A percentile compares a stretch with the other conserved stretches of the same genome.
These are phyloP conservation scores for Rhynchosporium agropyri DNA, from an alignment of 2,329 filamentous ascomycete species.

Conservation along the genomic window DNA sequence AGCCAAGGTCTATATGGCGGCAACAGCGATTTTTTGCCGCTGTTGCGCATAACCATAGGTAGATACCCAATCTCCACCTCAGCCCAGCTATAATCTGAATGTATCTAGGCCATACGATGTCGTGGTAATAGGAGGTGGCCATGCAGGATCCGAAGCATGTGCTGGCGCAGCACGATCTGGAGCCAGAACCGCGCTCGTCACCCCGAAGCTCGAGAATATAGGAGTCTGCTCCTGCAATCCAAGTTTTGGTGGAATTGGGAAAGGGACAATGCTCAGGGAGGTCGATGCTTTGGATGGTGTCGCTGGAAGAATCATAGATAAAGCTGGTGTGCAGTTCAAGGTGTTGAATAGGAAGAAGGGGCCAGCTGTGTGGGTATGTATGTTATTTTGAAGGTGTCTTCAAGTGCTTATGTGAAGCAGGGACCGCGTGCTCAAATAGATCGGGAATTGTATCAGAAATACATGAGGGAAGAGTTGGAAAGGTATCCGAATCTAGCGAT, in stretches of 20 bases:
- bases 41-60: slow-evolving; percentile 30
- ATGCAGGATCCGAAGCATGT: slow-evolving; percentile 92
- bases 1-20: slow-evolving; percentile 16
- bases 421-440: slow-evolving; percentile 96
- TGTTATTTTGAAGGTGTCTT: not conserved
- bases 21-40: slow-evolving; percentile 34
- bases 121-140: slow-evolving; percentile 91
- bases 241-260: slow-evolving; percentile 97
- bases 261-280: slow-evolving; percentile 93
- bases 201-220: slow-evolving; percentile 83
- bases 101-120: slow-evolving; percentile 69
- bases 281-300: slow-evolving; percentile 93
- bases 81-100: not conserved
- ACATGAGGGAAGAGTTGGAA: slow-evolving; percentile 87
- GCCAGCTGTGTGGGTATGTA: slow-evolving; percentile 78
- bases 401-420: slow-evolving; percentile 41
- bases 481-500: slow-evolving; percentile 78
- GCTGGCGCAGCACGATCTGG: slow-evolving; percentile 87
- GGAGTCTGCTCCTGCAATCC: slow-evolving; percentile 97
- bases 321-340: slow-evolving; percentile 91
- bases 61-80: slow-evolving; percentile 7
- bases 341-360: slow-evolving; percentile 88
- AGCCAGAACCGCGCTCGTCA: slow-evolving; percentile 86
- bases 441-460: slow-evolving; percentile 79
- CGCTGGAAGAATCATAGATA: slow-evolving; percentile 86